Evolutionary conservation across 345 rosid genomes (phyloP), one percentile per base, ranked within the genome.

Genomic region (Garcia nutans): DNA sequence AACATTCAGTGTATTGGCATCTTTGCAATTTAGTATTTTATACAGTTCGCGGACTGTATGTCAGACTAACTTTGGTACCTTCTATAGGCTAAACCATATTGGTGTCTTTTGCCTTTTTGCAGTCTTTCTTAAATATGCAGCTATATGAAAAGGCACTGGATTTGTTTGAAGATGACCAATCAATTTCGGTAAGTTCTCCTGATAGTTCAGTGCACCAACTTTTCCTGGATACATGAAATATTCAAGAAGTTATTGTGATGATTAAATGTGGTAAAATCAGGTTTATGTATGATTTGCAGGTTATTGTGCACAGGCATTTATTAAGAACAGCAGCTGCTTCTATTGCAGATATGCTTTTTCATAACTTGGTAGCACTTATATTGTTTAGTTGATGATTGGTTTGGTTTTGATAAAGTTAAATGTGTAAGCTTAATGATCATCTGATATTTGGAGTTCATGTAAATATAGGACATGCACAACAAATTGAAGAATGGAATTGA

Each of bases 101-200:
- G 47, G 68, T 79, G 23, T 49, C 54, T 62, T 68, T 58, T 74
- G 73, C 66, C 47, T 73, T 52, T 71, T 75, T 82, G 86, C 88
- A 96, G 99, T 86, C 93, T 81, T 93, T 88, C 90, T 82, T 89
- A 77, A 91, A 93, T 77, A 81, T 93, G 89, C 99, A 96, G 84
- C 89, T 96, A 71, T 93, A 93, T 74, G 99, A 90, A 78, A 96
- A 90, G 70, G 96, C 99, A 7, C 77, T 96, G 47, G 96, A 90
- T 77, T 84, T 96, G 80, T 96, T 96, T 72, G 97, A 93, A 72
- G 99, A 90, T 82, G 98, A 93, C 78, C 93, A 83, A 63, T 85
- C 97, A 67, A 89, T 88, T 81, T 89, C 96, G 71, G 99, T 96
- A 87, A 90, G 96, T 85, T 80, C 68, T 78, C 82, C 61, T 57